Base-by-base conservation (phyloP, 1,284 basidiomycete genomes). In the Marasmius sp. region DNA sequence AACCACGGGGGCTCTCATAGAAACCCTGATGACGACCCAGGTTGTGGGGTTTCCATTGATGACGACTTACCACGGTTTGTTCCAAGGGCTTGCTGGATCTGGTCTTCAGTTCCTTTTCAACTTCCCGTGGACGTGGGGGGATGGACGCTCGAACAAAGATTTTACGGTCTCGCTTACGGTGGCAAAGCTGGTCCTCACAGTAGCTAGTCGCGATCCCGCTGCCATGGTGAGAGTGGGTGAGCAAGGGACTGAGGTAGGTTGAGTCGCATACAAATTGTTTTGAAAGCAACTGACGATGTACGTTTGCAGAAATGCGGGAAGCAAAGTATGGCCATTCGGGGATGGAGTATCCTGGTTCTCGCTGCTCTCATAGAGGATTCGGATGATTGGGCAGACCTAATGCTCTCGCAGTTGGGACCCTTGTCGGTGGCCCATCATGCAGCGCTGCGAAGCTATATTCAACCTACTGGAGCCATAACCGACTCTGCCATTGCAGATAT, bases 271-370 rank as follows among this genome's bases (percentile, higher is more conserved):
- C 56, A 33, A 6, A 18, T 37, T 58, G 27, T 48, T 57, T 64
- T 37, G 52, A 58, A 45, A 58, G 68, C 48, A 63, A 65, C 18
- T 33, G 38, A 9, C 14, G n/a, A 20, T 36, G 36, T 27, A 7
- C 38, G 49, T 38, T 53, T 20, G 48, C 59, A 86, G 83, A 81
- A 76, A 74, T 66, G 67, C 6, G 65, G 73, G 0, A 75, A 75
- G 51, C 66, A 70, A 18, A 70, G 71, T 55, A 70, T 83, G 59
- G 74, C 73, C 47, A 73, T 89, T 6, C 81, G 85, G 14, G 76
- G 82, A 5, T 91, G 89, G 89, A 89, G 88, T 69, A 72, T 88
- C 45, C 69, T 91, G 18, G 72, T 81, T 0, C 71, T 90, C 16
- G 80, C 82, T 1, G 82, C 83, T 0, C 72, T 90, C 37, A 73